These are phyloP conservation scores for Ceratocystis colombiana DNA, from an alignment of 2,329 filamentous ascomycete genomes.

Conservation along the genomic window DNA sequence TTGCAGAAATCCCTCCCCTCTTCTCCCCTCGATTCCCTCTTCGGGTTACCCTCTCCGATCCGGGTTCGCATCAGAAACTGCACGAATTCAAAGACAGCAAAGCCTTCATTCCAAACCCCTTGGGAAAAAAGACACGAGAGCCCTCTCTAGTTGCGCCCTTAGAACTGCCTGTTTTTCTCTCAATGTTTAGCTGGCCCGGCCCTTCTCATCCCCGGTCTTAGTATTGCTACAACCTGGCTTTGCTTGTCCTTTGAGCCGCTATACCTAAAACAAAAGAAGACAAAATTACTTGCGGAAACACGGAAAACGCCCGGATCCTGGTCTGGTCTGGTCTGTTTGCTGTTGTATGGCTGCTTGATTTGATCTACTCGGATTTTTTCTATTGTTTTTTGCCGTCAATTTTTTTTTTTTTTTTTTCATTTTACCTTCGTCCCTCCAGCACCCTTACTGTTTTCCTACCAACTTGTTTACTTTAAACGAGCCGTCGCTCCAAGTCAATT, in stretches of 20 bases:
- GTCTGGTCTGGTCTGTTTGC: no score
- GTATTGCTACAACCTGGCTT: not conserved
- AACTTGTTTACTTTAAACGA: not conserved
- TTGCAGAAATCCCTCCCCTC: not conserved
- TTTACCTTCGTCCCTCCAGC: not conserved
- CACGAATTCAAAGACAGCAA: constrained; percentile 1
- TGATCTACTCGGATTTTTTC: constrained; percentile 3
- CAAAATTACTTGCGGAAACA: constrained; percentile 12
- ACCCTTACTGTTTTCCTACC: not conserved
- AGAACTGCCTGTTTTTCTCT: not conserved
- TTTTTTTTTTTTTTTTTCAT: not conserved
- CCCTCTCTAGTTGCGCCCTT: constrained; percentile 3
- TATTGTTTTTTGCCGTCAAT: not conserved
- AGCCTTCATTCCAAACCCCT: constrained; percentile 6
- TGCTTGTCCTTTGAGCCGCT: constrained; percentile 5
- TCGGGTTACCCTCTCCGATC: constrained; percentile 1
- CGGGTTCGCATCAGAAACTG: constrained; percentile 3
- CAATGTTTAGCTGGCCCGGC: not conserved
- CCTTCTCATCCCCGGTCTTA: not conserved
- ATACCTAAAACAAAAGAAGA: constrained; percentile 5
- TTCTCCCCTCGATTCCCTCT: not conserved
- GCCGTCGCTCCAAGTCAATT: not conserved
- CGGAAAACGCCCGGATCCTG: constrained; percentile 9
- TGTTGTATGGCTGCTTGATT: not conserved
- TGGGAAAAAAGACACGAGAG: not conserved